Percentiles rank a stretch among this genome's conserved stretches.
These are phyloP conservation scores for Citrus mangshanensis DNA, from an alignment of 345 rosid species.

Conservation along the genomic window DNA sequence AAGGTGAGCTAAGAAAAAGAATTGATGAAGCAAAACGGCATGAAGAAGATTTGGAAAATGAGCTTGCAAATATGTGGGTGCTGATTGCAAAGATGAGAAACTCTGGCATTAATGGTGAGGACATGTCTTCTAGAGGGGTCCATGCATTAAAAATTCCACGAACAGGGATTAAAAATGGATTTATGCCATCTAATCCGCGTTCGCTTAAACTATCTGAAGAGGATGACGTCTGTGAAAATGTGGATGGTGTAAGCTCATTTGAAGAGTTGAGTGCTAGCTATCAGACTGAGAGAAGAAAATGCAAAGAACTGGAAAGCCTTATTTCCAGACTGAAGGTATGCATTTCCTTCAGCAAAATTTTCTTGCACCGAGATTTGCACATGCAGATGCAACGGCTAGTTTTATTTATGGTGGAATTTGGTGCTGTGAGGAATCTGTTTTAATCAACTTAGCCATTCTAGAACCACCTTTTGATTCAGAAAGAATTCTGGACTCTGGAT, in stretches of 20 bases:
- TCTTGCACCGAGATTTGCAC: background rate
- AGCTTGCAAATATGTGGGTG: slow-evolving; percentile 65
- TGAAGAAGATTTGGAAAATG: slow-evolving; percentile 53
- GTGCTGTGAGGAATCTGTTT: background rate
- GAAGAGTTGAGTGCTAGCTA: slow-evolving; percentile 35
- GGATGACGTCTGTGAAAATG: slow-evolving; percentile 20
- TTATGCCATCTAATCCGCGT: slow-evolving; percentile 22
- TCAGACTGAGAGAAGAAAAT: slow-evolving; percentile 43
- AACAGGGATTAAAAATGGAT: slow-evolving; percentile 23
- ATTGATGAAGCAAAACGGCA: slow-evolving; percentile 48
- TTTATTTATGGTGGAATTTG: background rate
- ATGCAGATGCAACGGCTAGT: background rate
- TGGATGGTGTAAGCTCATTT: slow-evolving; percentile 22
- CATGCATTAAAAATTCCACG: slow-evolving; percentile 16
- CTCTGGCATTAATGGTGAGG: slow-evolving; percentile 28
- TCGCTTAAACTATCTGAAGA: slow-evolving; percentile 22
- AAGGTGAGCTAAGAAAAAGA: slow-evolving; percentile 41
- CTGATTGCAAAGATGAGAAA: slow-evolving; percentile 49
- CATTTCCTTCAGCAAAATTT: slow-evolving; percentile 2
- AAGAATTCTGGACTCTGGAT: background rate
- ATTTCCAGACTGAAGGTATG: slow-evolving; percentile 52
- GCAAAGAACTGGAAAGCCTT: slow-evolving; percentile 46
- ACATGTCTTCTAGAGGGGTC: slow-evolving; percentile 14
- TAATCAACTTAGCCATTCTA: background rate
- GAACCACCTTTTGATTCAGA: background rate